phyloP scores from a whole-genome alignment of 306 rosid genomes.

The Quercus berberidifolia region DNA sequence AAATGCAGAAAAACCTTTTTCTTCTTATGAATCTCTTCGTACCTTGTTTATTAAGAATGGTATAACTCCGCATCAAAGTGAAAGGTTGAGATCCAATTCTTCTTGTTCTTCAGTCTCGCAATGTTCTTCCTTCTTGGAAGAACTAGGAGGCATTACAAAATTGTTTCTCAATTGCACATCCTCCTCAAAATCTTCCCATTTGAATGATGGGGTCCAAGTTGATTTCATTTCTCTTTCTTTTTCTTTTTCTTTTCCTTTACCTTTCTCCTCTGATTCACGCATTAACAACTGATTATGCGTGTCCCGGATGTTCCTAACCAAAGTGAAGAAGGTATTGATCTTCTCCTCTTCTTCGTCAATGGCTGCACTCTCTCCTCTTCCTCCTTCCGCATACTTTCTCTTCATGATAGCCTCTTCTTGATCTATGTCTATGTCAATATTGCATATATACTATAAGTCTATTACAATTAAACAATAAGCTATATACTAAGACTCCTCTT shows the following conservation, averaged over 20 bases:
- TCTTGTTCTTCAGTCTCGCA: background rate
- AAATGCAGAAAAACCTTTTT: background rate
- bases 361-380: background rate
- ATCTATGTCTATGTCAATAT: too few species aligned
- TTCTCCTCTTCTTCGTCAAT: background rate
- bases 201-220: slow-evolving; percentile 1
- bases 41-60: background rate
- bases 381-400: background rate
- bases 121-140: background rate
- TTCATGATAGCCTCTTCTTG: background rate
- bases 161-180: background rate
- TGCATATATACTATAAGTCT: too few species aligned
- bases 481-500: too few species aligned
- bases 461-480: too few species aligned
- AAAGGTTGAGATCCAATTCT: background rate
- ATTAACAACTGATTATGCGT: background rate
- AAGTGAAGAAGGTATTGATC: background rate
- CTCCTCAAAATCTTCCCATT: background rate
- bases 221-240: background rate
- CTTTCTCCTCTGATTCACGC: background rate
- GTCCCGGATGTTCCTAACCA: background rate
- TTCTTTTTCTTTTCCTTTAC: background rate
- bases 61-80: background rate
- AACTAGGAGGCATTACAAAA: background rate
- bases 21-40: background rate